phyloP scores from a whole-genome alignment of 2,329 filamentous ascomycete species.

The Curvularia verruculosa region DNA sequence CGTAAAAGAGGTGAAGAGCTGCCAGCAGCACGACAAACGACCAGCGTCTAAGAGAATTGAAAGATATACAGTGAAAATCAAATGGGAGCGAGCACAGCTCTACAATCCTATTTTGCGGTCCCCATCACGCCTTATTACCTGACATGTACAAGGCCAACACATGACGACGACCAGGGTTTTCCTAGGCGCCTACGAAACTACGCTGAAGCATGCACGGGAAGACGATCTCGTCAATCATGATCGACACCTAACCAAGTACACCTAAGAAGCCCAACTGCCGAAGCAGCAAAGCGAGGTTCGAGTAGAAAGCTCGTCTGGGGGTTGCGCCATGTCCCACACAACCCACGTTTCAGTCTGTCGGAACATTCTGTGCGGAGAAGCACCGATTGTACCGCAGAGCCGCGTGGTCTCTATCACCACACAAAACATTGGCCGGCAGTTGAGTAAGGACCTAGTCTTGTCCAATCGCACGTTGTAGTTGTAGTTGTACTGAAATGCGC shows the following conservation, averaged over 20 bases:
- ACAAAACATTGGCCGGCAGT: not conserved
- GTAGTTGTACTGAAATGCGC: too few relatives aligned
- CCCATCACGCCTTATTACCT: conserved; percentile 12
- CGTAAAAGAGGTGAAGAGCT: conserved; percentile 16
- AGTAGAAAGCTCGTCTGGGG: not conserved
- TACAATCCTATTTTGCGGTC: not conserved
- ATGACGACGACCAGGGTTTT: conserved; percentile 3
- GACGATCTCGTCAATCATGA: not conserved
- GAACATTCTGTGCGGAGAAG: conserved; percentile 2
- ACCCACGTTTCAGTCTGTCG: conserved; percentile 14
- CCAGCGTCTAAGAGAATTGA: not conserved
- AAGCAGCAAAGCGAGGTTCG: not conserved
- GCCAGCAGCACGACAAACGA: conserved; percentile 33
- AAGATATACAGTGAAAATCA: not conserved
- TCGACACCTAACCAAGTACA: not conserved
- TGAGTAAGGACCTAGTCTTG: not conserved
- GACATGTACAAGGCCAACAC: conserved; percentile 1
- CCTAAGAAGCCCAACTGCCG: conserved; percentile 3
- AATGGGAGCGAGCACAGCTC: conserved; percentile 13
- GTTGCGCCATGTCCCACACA: conserved; percentile 7
- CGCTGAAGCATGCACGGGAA: conserved; percentile 16
- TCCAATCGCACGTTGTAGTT: not conserved
- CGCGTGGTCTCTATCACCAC: not conserved
- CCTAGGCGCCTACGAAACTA: conserved; percentile 17
- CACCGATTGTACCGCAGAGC: not conserved